phyloP scores from a whole-genome alignment of 768 basidiomycete genomes.

The Tylopilus subfusipes region DNA sequence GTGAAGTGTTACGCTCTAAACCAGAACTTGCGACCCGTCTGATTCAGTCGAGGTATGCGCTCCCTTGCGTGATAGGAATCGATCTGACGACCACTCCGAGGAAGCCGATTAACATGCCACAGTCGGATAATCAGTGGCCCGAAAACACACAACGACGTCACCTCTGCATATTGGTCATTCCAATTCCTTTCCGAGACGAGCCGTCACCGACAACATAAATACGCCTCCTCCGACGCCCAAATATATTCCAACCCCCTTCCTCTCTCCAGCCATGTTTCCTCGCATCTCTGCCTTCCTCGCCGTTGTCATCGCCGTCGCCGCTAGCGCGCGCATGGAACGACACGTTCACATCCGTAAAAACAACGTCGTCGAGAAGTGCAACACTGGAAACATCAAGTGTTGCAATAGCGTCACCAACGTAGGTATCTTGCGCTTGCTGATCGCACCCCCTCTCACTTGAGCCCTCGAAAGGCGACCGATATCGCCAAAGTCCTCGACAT shows the following conservation, averaged over 20 bases:
- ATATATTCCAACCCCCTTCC: background rate
- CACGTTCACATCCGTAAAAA: slow-evolving; percentile 3
- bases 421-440: background rate
- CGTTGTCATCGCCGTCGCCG: slow-evolving; percentile 13
- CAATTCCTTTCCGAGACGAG: slow-evolving; percentile 13
- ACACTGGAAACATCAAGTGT: slow-evolving; percentile 19
- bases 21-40: background rate
- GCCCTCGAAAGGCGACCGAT: slow-evolving; percentile 8
- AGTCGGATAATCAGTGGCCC: background rate
- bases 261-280: slow-evolving; percentile 19
- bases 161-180: background rate
- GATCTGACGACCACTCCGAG: background rate
- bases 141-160: slow-evolving; percentile 12
- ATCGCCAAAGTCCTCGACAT: slow-evolving; percentile 1
- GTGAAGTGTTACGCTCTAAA: background rate
- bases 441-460: background rate
- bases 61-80: no score
- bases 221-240: slow-evolving; percentile 4
- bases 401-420: slow-evolving; percentile 22
- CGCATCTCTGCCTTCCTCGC: slow-evolving; percentile 19
- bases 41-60: background rate
- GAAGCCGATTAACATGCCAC: slow-evolving; percentile 9
- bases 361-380: slow-evolving; percentile 6
- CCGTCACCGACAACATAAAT: slow-evolving; percentile 21
- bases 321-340: slow-evolving; percentile 25